A percentile compares a stretch with the other conserved stretches of the same genome.
Evolutionary conservation across 768 basidiomycete species (phyloP).

Genomic region (Heimioporus sp.): DNA sequence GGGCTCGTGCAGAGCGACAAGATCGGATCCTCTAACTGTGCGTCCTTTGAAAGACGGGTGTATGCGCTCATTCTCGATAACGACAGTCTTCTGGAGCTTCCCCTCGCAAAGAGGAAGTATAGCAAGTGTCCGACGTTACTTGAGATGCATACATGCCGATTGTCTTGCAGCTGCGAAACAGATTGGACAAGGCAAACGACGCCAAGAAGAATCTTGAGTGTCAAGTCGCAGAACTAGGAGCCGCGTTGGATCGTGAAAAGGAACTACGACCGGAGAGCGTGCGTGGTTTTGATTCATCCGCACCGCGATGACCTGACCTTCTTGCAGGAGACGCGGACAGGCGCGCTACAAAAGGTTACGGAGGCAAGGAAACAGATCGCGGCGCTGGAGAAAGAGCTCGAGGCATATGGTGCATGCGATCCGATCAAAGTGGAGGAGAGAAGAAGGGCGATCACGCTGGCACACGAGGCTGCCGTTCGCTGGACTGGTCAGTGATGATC

Average conservation of each 20-base stretch:
- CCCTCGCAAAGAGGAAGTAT: conserved; percentile 83
- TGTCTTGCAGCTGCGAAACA: conserved; percentile 52
- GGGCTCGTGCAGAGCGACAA: conserved; percentile 86
- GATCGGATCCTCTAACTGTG: conserved; percentile 93
- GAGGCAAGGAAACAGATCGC: conserved; percentile 47
- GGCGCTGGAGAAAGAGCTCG: conserved; percentile 64
- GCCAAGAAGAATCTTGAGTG: conserved; percentile 38
- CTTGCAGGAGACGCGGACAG: conserved; percentile 54
- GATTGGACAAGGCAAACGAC: conserved; percentile 50
- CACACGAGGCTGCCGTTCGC: conserved; percentile 78
- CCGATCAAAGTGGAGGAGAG: conserved; percentile 79
- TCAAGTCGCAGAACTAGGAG: conserved; percentile 50
- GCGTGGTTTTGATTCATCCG: conserved; percentile 9
- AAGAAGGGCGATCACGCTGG: conserved; percentile 66
- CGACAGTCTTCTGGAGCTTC: conserved; percentile 91
- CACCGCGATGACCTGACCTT: neutral
- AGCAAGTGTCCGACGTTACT: conserved; percentile 37
- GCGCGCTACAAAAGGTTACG: conserved; percentile 49
- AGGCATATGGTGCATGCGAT: conserved; percentile 80
- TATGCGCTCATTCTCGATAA: conserved; percentile 19
- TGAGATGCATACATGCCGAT: neutral
- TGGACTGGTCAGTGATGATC: conserved; percentile 74
- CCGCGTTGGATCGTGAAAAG: conserved; percentile 50
- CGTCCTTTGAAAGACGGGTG: conserved; percentile 26
- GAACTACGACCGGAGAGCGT: conserved; percentile 59